Evolutionary conservation across 2,329 filamentous ascomycete species (phyloP), one percentile per base, ranked within the genome.

Genomic region (Nemania bipapillata): DNA sequence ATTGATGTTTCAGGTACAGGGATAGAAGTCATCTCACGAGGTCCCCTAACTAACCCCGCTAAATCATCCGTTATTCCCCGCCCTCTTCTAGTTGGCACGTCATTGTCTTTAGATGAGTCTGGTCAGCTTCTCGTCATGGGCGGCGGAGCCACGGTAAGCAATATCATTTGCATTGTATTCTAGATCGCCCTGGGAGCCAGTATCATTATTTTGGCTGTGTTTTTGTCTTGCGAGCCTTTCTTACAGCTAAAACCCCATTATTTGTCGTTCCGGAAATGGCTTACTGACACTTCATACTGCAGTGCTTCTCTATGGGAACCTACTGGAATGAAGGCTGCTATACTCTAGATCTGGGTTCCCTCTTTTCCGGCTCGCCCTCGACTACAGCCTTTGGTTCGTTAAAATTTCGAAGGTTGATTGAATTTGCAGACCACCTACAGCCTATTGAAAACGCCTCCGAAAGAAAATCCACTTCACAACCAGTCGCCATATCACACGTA

Each of bases 231-330:
- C 20, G 3, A 17, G 24, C 12, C 22, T 9, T 15, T 6, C 5
- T 57, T 63, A 26, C 22, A 17, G 32, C 8, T 11, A 5, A 20
- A 40, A 5, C 11, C 45, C 15, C 26, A 17, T 2, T 40, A n/a
- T 24, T 7, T 15, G 1, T 26, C 17, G 20, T 3, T 8, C 0
- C 35, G 17, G 28, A 57, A 45, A n/a, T 42, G 12, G 17, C 12
- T 49, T 6, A 32, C 68, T 65, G 26, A 65, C 49, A 52, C 4
- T 26, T 24, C 3, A 2, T 15, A 12, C 6, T 15, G 20, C 42
- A 71, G 69, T 97, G 93, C 78, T 97, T 97, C 82, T 94, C 92
- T 0, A 97, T 97, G 86, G 94, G 94, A 1, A 92, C 92, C 6
- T 94, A 88, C 75, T 96, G 92, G 92, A 94, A 94, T 58, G 84